A percentile compares a stretch with the other conserved stretches of the same genome.
These are phyloP conservation scores for Fusarium beomiforme DNA, from an alignment of 2,329 filamentous ascomycete genomes.

Conservation along the genomic window DNA sequence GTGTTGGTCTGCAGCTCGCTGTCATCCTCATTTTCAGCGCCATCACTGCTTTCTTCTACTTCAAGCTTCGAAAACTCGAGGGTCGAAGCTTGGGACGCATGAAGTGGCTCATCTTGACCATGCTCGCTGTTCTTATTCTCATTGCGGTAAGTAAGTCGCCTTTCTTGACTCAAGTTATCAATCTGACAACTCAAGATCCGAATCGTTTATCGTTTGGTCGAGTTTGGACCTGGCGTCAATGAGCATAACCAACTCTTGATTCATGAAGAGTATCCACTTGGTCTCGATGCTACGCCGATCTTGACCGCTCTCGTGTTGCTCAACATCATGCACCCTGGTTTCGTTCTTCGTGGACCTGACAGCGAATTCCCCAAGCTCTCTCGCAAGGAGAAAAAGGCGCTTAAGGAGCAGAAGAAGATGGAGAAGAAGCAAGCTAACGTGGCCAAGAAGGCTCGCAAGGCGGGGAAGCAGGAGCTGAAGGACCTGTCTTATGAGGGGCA, in stretches of 20 bases:
- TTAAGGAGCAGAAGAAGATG: constrained; percentile 50
- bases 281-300: constrained; percentile 66
- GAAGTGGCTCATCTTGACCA: constrained; percentile 47
- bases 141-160: constrained; percentile 47
- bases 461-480: constrained; percentile 27
- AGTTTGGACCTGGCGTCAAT: constrained; percentile 61
- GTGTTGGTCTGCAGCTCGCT: constrained; percentile 50
- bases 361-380: constrained; percentile 56
- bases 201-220: constrained; percentile 68
- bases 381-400: constrained; percentile 57
- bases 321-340: constrained; percentile 59
- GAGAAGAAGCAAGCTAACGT: constrained; percentile 38
- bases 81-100: constrained; percentile 43
- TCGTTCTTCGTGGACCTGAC: constrained; percentile 55
- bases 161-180: background rate
- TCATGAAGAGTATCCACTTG: constrained; percentile 63
- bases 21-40: constrained; percentile 51
- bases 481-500: constrained; percentile 15
- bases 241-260: constrained; percentile 56
- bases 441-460: constrained; percentile 38
- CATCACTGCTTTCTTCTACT: constrained; percentile 51
- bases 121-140: constrained; percentile 48
- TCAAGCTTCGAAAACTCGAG: constrained; percentile 37
- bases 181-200: constrained; percentile 52
- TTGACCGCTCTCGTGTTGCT: constrained; percentile 55